Evolutionary conservation across 306 rosid genomes (phyloP).

Genomic region (Castanea crenata): DNA sequence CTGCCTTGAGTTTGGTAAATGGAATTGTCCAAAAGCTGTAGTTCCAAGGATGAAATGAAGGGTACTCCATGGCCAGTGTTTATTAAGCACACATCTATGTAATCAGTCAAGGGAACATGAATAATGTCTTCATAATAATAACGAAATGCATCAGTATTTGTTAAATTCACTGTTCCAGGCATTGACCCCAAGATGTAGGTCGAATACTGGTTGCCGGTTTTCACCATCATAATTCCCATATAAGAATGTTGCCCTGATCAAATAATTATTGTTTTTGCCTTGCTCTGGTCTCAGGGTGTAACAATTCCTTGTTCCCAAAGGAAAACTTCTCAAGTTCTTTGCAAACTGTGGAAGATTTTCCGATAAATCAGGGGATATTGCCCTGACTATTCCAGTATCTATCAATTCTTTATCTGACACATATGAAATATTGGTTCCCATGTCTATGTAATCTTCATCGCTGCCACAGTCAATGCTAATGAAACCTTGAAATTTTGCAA

Average conservation of each 20-base stretch:
- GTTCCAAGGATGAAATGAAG: no score
- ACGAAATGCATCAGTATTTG: no score
- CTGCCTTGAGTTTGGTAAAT: background rate
- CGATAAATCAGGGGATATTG: background rate
- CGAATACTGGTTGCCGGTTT: background rate
- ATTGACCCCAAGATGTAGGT: conserved; percentile 26
- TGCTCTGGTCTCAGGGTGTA: no score
- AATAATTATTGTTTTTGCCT: conserved; percentile 10
- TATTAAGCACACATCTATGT: no score
- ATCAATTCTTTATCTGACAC: conserved; percentile 25
- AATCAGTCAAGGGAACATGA: no score
- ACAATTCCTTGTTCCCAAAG: conserved; percentile 43
- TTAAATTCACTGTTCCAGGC: conserved; percentile 11
- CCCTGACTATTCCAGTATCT: conserved; percentile 19
- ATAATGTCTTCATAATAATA: no score
- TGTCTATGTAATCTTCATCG: conserved; percentile 9
- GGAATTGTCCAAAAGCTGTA: no score
- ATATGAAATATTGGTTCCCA: background rate
- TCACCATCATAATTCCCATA: conserved; percentile 47
- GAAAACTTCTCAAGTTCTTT: conserved; percentile 44
- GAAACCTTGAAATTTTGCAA: conserved; percentile 19
- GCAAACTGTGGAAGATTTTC: background rate
- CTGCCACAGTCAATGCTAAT: conserved; percentile 42
- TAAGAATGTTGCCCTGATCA: conserved; percentile 39
- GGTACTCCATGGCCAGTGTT: no score